A percentile compares a stretch with the other conserved stretches of the same genome.
phyloP scores from a whole-genome alignment of 2,329 filamentous ascomycete species.

The Chaetomiaceae sp. region DNA sequence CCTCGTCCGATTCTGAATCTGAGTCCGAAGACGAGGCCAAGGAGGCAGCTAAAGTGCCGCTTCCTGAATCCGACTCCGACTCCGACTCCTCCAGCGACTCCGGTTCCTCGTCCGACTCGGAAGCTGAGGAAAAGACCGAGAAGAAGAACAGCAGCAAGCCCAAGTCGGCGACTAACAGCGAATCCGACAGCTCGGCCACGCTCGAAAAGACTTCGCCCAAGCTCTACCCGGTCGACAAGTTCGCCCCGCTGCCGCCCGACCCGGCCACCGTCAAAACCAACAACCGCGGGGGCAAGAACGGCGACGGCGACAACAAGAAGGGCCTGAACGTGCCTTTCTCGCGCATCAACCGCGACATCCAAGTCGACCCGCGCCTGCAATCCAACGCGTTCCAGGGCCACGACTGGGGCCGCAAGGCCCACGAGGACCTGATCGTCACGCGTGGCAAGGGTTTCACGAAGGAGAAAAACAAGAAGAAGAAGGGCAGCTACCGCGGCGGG shows the following conservation, averaged over 20 bases:
- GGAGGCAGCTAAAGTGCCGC: constrained; percentile 25
- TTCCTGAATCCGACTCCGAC: constrained; percentile 27
- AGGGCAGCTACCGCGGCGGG: constrained; percentile 84
- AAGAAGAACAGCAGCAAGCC: constrained; percentile 12
- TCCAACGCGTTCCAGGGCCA: constrained; percentile 80
- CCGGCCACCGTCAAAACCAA: constrained; percentile 33
- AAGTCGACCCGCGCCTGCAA: constrained; percentile 61
- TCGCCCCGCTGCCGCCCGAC: constrained; percentile 49
- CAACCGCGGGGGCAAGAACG: constrained; percentile 35
- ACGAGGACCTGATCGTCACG: constrained; percentile 81
- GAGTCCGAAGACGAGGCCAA: constrained; percentile 26
- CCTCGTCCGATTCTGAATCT: constrained; percentile 18
- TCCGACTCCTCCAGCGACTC: constrained; percentile 34
- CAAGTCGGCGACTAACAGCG: background rate
- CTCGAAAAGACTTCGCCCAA: constrained; percentile 49
- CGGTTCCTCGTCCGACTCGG: constrained; percentile 13
- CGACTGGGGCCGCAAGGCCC: constrained; percentile 82
- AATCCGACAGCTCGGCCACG: constrained; percentile 40
- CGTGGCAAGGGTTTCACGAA: constrained; percentile 97
- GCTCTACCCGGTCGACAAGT: constrained; percentile 32
- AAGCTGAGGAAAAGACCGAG: constrained; percentile 8
- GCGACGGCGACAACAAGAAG: constrained; percentile 36
- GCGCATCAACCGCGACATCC: constrained; percentile 63
- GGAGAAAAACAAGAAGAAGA: constrained; percentile 99
- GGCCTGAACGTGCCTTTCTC: constrained; percentile 66